These are phyloP conservation scores for Venturia oleaginea DNA, from an alignment of 2,329 filamentous ascomycete genomes.

Conservation along the genomic window DNA sequence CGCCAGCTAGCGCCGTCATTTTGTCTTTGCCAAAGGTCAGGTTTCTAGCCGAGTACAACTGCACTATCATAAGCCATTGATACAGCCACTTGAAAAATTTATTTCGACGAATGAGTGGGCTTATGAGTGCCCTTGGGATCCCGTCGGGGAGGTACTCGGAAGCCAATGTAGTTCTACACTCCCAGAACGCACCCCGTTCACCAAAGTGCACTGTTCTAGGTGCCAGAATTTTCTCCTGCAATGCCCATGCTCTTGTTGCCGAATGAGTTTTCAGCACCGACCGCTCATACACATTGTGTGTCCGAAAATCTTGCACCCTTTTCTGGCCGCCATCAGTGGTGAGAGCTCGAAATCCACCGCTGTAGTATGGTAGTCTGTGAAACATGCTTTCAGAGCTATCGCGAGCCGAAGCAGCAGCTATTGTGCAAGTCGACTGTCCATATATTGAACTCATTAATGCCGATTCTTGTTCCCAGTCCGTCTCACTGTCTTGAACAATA, in stretches of 20 bases:
- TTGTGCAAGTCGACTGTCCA: not conserved
- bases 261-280: not conserved
- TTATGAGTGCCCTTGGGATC: not conserved
- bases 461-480: conserved; percentile 9
- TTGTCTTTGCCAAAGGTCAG: conserved; percentile 1
- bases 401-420: not conserved
- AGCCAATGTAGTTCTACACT: not conserved
- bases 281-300: not conserved
- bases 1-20: not conserved
- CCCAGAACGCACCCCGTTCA: conserved; percentile 5
- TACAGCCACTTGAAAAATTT: not conserved
- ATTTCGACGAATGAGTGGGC: not conserved
- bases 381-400: not conserved
- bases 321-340: not conserved
- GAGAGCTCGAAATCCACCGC: not conserved
- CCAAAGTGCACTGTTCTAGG: conserved; percentile 11
- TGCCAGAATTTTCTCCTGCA: conserved; percentile 9
- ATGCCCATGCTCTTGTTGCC: conserved; percentile 11
- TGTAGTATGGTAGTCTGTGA: not conserved
- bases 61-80: not conserved
- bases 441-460: conserved; percentile 6
- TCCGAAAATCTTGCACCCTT: not conserved
- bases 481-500: conserved; percentile 10
- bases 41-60: not conserved
- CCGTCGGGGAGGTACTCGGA: not conserved